Conservation (phyloP, 345 rosid species). For the Populus alba region DNA sequence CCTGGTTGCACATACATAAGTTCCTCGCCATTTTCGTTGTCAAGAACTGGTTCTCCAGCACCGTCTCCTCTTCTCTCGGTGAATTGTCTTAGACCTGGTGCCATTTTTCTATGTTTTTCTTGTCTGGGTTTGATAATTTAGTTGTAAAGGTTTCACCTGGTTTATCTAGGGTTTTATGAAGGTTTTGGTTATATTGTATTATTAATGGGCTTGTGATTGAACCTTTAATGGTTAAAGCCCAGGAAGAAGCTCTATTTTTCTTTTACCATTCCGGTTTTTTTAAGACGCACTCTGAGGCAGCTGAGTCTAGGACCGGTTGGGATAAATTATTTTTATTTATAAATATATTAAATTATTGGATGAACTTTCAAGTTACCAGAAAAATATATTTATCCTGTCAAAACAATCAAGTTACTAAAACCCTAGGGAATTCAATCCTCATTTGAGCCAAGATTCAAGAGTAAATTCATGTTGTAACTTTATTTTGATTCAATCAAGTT, state of each 20-base stretch:
- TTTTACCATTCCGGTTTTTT: too few species aligned
- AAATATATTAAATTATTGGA: too few species aligned
- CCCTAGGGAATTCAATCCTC: too few species aligned
- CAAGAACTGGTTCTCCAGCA: slow-evolving; percentile 64
- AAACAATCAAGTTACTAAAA: too few species aligned
- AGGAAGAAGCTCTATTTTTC: neutral
- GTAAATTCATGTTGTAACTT: too few species aligned
- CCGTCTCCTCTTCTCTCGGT: slow-evolving; percentile 49
- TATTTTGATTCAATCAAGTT: too few species aligned
- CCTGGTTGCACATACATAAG: slow-evolving; percentile 64
- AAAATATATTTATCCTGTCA: too few species aligned
- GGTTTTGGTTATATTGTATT: neutral
- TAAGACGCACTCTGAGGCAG: too few species aligned
- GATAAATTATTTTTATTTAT: too few species aligned
- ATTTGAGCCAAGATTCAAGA: too few species aligned
- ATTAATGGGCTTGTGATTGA: neutral
- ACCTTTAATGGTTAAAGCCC: neutral
- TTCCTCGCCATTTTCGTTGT: slow-evolving; percentile 65
- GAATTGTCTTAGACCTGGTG: slow-evolving; percentile 63
- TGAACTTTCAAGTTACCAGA: too few species aligned
- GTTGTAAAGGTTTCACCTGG: neutral
- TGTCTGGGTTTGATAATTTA: neutral
- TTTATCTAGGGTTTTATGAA: neutral
- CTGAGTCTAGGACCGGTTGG: too few species aligned
- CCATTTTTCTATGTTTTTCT: slow-evolving; percentile 35